Evolutionary conservation across 805 yeast species (phyloP), one percentile per base, ranked within the genome.

Genomic region (Deakozyma indianensis): DNA sequence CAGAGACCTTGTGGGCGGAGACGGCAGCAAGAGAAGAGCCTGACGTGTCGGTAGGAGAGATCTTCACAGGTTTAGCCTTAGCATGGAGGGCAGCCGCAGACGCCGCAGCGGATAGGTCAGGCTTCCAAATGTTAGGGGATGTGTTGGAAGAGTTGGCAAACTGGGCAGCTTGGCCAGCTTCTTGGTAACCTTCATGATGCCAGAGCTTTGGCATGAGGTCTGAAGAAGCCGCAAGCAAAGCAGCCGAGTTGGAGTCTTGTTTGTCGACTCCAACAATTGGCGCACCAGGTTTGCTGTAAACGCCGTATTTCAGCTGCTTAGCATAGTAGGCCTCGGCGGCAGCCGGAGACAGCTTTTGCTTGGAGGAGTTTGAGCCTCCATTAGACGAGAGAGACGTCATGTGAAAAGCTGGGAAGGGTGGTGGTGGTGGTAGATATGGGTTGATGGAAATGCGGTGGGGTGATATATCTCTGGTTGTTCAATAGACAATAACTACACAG

Each of bases 71-170:
- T 60, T 22, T 71, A 51, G 55, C 56, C 45, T 55, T 54, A 42
- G 61, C 61, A 35, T 60, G 61, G 44, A 72, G 69, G 0, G 81
- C 74, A 15, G 81, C 80, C 22, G 73, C 61, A 24, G 79, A 82
- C 23, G 80, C 79, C 9, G 45, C 49, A 41, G 69, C 67, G 22
- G 75, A 71, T 57, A 70, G 66, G 43, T 72, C 73, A 23, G 60
- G 63, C 53, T 46, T 50, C 62, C 63, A 56, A 49, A 51, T 48
- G 46, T 49, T 65, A 40, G 61, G 71, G n/a, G 62, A 56, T 20
- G 45, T 41, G 35, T 56, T 51, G 42, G 54, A 42, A 11, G 51
- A 28, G 43, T 56, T 51, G 23, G 70, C 69, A 25, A 58, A 52
- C 25, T 54, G 45, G 23, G 68, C 66, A 11, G 70, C 70, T 23